Evolutionary conservation across 495 filamentous ascomycete genomes (phyloP).

Genomic region (Aspergillus homomorphus): DNA sequence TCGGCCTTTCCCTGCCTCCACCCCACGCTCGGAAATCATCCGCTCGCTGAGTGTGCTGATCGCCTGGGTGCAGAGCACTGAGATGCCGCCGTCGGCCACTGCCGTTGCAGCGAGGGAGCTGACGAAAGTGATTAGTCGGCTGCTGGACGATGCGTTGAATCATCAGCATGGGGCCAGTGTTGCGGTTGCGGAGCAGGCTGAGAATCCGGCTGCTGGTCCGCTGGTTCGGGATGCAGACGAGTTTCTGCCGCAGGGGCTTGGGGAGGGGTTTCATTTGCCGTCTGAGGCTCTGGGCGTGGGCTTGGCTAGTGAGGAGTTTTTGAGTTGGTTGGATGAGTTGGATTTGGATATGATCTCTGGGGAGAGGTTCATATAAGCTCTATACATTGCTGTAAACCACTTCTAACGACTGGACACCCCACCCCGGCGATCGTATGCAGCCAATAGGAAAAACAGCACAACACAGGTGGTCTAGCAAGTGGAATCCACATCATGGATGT

Average conservation of each 20-base stretch:
- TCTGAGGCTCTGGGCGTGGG: not conserved
- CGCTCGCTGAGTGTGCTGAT: slow-evolving; percentile 11
- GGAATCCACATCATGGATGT: no score
- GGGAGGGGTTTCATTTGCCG: not conserved
- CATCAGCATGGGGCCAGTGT: not conserved
- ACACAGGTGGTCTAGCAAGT: no score
- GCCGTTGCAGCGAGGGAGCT: slow-evolving; percentile 4
- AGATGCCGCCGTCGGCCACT: not conserved
- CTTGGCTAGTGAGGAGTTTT: slow-evolving; percentile 4
- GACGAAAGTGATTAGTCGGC: slow-evolving; percentile 5
- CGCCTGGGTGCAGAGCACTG: slow-evolving; percentile 12
- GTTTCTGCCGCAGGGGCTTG: not conserved
- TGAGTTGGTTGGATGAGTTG: slow-evolving; percentile 9
- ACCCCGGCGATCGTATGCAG: no score
- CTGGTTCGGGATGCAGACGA: not conserved
- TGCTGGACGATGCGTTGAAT: slow-evolving; percentile 15
- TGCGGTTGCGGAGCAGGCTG: not conserved
- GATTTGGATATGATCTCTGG: not conserved
- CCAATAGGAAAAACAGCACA: no score
- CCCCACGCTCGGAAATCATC: slow-evolving; percentile 14
- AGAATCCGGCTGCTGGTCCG: not conserved
- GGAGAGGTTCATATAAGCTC: not conserved
- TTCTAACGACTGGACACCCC: no score
- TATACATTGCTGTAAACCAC: no score
- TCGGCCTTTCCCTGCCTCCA: slow-evolving; percentile 3